Conservation (phyloP, 805 yeast genomes). For the Kodamaea lidongshanica region DNA sequence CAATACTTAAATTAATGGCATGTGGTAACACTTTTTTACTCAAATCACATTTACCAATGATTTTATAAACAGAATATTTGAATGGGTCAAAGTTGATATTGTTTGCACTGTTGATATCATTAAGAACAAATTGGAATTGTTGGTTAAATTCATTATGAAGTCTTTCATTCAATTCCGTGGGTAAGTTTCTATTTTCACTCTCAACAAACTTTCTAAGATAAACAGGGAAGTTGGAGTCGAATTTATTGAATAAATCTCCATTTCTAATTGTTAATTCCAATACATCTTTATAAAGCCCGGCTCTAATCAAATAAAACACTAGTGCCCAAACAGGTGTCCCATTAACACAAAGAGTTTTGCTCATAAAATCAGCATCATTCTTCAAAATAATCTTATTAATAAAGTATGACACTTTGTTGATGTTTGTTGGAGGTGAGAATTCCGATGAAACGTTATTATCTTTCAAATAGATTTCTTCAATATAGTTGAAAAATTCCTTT, state of each 20-base stretch:
- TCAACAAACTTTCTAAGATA: slow-evolving; percentile 62
- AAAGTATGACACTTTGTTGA: slow-evolving; percentile 65
- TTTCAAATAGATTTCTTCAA: slow-evolving; percentile 58
- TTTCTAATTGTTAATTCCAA: slow-evolving; percentile 58
- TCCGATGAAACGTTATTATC: slow-evolving; percentile 38
- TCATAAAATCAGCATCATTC: slow-evolving; percentile 19
- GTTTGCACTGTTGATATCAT: slow-evolving; percentile 24
- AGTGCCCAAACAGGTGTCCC: slow-evolving; percentile 94
- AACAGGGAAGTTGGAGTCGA: slow-evolving; percentile 77
- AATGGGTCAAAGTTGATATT: slow-evolving; percentile 64
- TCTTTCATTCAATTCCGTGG: slow-evolving; percentile 62
- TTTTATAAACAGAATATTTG: slow-evolving; percentile 82
- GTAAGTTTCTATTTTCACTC: slow-evolving; percentile 50
- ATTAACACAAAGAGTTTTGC: slow-evolving; percentile 47
- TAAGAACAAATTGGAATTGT: slow-evolving; percentile 59
- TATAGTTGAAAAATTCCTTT: slow-evolving; percentile 66
- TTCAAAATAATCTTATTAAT: slow-evolving; percentile 32
- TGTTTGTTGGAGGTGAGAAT: slow-evolving; percentile 54
- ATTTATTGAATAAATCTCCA: slow-evolving; percentile 68
- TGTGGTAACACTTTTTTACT: slow-evolving; percentile 60
- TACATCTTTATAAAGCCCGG: slow-evolving; percentile 79
- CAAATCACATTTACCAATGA: slow-evolving; percentile 84
- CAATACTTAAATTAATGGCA: slow-evolving; percentile 69
- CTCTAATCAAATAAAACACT: slow-evolving; percentile 74
- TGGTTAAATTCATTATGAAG: slow-evolving; percentile 78